Base-by-base conservation (phyloP, 306 rosid genomes). In the Prunus mongolica region DNA sequence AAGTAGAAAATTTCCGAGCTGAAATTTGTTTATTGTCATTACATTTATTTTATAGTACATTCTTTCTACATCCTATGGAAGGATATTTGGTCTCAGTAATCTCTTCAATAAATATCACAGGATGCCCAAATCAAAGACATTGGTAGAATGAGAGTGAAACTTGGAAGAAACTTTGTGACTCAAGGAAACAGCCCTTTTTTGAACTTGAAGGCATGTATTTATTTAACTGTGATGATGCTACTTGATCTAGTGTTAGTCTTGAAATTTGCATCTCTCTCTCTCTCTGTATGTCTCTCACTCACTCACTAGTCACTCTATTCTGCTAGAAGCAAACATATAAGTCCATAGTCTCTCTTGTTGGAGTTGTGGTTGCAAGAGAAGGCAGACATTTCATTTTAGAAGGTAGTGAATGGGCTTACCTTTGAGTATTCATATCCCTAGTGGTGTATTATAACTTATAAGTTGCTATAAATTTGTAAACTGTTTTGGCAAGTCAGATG, bases 131-230 rank as follows among this genome's bases (percentile, higher is more conserved):
- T 41, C 19, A 62, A 62, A 62, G n/a, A 2, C 67, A 62, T 5
- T 15, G 19, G n/a, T 62, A 20, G 41, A 28, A 28, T 27, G 20
- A 62, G 11, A 62, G 44, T 62, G 20, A 28, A 62, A 28, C 67
- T 7, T 28, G 4, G n/a, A 6, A 62, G 41, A 62, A 62, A 27
- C 20, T 62, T 28, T 38, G 44, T 38, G 6, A 62, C 67, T 27
- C 5, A 60, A 22, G 65, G 67, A 62, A 28, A 62, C 44, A 28
- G 44, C 67, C 44, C 13, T 62, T 9, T 62, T 1, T 14, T 62
- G 44, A 62, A 8, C n/a, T 62, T 62, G 67, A 62, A 62, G 67
- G 67, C 67, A 62, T 62, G 67, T 28, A 62, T 62, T 28, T 28
- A 15, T 27, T 62, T 30, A 15, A 62, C 12, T 6, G 18, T 24